phyloP scores from a whole-genome alignment of 768 basidiomycete genomes.

The Agrocybe chaxingu region DNA sequence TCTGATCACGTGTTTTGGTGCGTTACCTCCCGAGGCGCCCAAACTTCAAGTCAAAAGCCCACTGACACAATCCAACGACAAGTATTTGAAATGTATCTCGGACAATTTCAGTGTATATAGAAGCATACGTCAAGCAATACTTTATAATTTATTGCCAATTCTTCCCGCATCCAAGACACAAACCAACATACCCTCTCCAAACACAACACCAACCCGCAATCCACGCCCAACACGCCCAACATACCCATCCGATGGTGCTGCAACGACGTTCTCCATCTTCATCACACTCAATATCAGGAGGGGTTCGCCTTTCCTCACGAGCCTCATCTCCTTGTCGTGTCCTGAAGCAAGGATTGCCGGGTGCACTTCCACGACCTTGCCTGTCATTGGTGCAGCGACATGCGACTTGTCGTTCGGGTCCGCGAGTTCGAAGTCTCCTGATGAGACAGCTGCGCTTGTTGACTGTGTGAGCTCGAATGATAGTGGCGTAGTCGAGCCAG shows the following conservation, averaged over 20 bases:
- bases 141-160: background rate
- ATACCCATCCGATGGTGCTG: slow-evolving; percentile 25
- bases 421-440: slow-evolving; percentile 29
- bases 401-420: slow-evolving; percentile 29
- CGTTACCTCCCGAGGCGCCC: no score
- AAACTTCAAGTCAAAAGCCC: no score
- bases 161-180: slow-evolving; percentile 20
- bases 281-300: slow-evolving; percentile 33
- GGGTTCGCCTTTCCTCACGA: slow-evolving; percentile 29
- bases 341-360: slow-evolving; percentile 18
- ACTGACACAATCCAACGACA: no score
- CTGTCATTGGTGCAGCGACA: slow-evolving; percentile 30
- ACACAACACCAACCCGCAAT: slow-evolving; percentile 25
- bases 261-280: slow-evolving; percentile 38
- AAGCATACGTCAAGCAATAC: background rate
- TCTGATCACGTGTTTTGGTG: no score
- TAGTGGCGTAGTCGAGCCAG: slow-evolving; percentile 21
- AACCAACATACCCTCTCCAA: slow-evolving; percentile 32
- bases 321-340: background rate
- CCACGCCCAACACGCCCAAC: slow-evolving; percentile 29
- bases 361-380: slow-evolving; percentile 35
- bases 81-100: no score
- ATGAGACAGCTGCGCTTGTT: slow-evolving; percentile 22
- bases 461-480: slow-evolving; percentile 31
- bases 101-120: no score